Evolutionary conservation across 177 flowering plant species (phyloP).

Genomic region (Vitis hybrid): DNA sequence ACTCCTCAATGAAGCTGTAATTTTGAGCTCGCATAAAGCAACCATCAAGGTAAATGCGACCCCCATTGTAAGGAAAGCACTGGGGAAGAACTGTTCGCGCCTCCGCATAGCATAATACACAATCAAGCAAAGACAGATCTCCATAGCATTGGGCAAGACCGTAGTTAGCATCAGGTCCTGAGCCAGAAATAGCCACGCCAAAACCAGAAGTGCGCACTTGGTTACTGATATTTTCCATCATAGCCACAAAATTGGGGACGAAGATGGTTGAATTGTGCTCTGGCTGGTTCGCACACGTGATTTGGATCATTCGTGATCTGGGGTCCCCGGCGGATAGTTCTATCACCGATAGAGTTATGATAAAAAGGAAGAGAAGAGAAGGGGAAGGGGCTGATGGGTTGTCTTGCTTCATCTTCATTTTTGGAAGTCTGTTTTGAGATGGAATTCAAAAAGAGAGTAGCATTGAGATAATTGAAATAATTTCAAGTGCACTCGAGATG

Average conservation of each 20-base stretch:
- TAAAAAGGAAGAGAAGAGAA: slow-evolving; percentile 19
- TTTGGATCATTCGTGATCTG: slow-evolving; percentile 44
- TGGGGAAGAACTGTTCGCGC: slow-evolving; percentile 79
- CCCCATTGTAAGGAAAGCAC: slow-evolving; percentile 69
- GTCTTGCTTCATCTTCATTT: slow-evolving; percentile 27
- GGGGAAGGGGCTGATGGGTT: neutral
- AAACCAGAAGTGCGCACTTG: slow-evolving; percentile 49
- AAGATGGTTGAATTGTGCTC: slow-evolving; percentile 58
- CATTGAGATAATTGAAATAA: neutral
- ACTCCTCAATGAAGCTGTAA: slow-evolving; percentile 64
- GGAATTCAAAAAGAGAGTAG: neutral
- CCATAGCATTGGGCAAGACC: slow-evolving; percentile 87
- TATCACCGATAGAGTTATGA: slow-evolving; percentile 17
- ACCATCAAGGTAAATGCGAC: slow-evolving; percentile 76
- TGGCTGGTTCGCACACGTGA: slow-evolving; percentile 34
- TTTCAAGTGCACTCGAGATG: neutral
- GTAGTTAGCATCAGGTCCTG: slow-evolving; percentile 60
- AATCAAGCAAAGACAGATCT: slow-evolving; percentile 71
- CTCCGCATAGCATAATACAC: slow-evolving; percentile 76
- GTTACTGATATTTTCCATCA: slow-evolving; percentile 69
- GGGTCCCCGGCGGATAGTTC: slow-evolving; percentile 41
- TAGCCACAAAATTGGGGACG: slow-evolving; percentile 63
- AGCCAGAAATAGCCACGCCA: slow-evolving; percentile 51
- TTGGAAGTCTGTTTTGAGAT: neutral
- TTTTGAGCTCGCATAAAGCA: slow-evolving; percentile 84